Conservation (phyloP, 1,284 basidiomycete genomes). For the Malassezia brasiliensis region DNA sequence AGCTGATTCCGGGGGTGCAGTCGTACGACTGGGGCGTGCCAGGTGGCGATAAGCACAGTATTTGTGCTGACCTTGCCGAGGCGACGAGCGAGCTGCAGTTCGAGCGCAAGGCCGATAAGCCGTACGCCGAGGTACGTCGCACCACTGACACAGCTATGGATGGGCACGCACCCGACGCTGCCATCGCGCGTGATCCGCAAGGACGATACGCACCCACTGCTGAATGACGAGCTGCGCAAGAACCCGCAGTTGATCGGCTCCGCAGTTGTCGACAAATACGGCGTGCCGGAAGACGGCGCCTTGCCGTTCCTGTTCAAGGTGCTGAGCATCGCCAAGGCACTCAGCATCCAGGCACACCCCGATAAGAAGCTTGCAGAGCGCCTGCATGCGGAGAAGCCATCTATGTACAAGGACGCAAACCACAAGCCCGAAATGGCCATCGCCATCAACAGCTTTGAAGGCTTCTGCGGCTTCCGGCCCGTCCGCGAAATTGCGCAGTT, state of each 20-base stretch:
- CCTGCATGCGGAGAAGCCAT: conserved; percentile 64
- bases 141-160: conserved; percentile 57
- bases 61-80: conserved; percentile 34
- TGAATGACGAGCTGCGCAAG: conserved; percentile 23
- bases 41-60: conserved; percentile 17
- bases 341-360: conserved; percentile 95
- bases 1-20: conserved; percentile 41
- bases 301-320: conserved; percentile 47
- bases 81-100: conserved; percentile 26
- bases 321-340: conserved; percentile 78
- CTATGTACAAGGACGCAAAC: conserved; percentile 86
- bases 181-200: conserved; percentile 59
- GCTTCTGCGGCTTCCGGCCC: conserved; percentile 83
- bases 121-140: conserved; percentile 28
- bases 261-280: conserved; percentile 18
- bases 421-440: conserved; percentile 99
- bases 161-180: conserved; percentile 88
- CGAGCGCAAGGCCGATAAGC: conserved; percentile 19
- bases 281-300: conserved; percentile 18
- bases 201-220: conserved; percentile 1
- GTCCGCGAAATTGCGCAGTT: conserved; percentile 61
- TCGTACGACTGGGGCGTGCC: conserved; percentile 45
- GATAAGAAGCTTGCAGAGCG: conserved; percentile 76
- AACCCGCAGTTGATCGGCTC: conserved; percentile 31
- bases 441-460: conserved; percentile 80